Conservation (phyloP, 202 grass and related monocot species). For the Carex arenaria region DNA sequence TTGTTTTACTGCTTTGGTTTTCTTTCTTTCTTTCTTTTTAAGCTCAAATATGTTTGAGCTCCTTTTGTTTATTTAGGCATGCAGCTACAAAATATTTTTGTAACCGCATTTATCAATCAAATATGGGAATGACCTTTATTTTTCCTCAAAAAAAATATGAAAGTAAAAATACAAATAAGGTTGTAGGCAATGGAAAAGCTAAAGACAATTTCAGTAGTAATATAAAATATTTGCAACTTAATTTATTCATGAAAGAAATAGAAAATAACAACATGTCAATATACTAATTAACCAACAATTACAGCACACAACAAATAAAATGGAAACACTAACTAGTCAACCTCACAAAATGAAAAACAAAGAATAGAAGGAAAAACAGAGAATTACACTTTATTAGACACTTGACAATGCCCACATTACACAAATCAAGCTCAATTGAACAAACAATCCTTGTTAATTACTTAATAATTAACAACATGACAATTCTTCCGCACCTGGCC, state of each 20-base stretch:
- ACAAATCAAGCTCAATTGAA: not conserved
- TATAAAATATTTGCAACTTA: not conserved
- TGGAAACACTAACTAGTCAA: not conserved
- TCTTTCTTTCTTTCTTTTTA: too few species aligned
- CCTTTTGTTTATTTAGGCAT: too few species aligned
- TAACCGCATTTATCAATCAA: too few species aligned
- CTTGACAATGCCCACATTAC: not conserved
- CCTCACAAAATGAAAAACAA: not conserved
- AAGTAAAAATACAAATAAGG: not conserved
- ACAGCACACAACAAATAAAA: conserved; percentile 2
- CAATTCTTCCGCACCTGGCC: conserved; percentile 66
- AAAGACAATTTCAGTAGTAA: not conserved
- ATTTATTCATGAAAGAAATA: not conserved
- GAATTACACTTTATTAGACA: not conserved
- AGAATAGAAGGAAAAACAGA: not conserved
- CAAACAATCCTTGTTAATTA: not conserved
- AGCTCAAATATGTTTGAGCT: too few species aligned
- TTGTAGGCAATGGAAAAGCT: not conserved
- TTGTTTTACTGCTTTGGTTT: too few species aligned
- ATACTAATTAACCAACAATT: not conserved
- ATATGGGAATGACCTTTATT: too few species aligned
- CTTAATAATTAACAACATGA: conserved; percentile 51
- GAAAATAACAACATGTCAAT: not conserved
- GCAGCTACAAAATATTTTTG: too few species aligned
- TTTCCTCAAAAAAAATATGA: too few species aligned